Conservation (phyloP, 2,329 filamentous ascomycete species). For the Alternaria postmessia region DNA sequence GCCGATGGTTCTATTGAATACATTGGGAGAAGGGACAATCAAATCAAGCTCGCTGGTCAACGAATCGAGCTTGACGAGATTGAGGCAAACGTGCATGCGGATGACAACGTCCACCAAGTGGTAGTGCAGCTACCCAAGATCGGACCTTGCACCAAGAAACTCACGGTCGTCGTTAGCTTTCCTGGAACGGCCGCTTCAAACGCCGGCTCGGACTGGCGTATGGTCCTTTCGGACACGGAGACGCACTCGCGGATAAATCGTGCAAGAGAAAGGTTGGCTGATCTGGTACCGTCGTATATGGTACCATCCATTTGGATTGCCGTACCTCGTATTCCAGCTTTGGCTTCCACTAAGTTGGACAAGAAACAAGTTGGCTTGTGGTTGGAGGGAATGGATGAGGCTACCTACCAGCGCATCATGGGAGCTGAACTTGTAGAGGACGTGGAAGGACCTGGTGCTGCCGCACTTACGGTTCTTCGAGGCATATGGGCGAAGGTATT, state of each 20-base stretch:
- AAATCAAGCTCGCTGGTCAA: slow-evolving; percentile 48
- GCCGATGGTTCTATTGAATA: slow-evolving; percentile 40
- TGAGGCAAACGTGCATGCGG: slow-evolving; percentile 40
- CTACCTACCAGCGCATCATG: slow-evolving; percentile 52
- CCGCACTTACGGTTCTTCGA: slow-evolving; percentile 31
- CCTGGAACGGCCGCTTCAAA: slow-evolving; percentile 30
- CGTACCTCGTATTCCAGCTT: slow-evolving; percentile 42
- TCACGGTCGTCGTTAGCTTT: slow-evolving; percentile 56
- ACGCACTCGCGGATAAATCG: slow-evolving; percentile 42
- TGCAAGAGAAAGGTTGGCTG: slow-evolving; percentile 37
- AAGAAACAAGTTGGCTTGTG: slow-evolving; percentile 51
- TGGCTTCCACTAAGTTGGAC: slow-evolving; percentile 44
- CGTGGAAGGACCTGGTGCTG: slow-evolving; percentile 20
- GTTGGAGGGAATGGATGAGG: slow-evolving; percentile 54
- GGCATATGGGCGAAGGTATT: slow-evolving; percentile 55
- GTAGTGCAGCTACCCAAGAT: slow-evolving; percentile 55
- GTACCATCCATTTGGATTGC: slow-evolving; percentile 48
- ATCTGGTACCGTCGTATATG: slow-evolving; percentile 44
- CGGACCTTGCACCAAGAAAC: slow-evolving; percentile 53
- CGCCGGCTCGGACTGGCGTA: slow-evolving; percentile 35
- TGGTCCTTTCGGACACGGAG: slow-evolving; percentile 41
- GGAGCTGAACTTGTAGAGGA: slow-evolving; percentile 42
- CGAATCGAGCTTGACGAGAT: slow-evolving; percentile 49
- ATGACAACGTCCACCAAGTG: slow-evolving; percentile 46
- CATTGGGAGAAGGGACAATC: slow-evolving; percentile 44